phyloP scores from a whole-genome alignment of 768 basidiomycete species.

The Grammothele lineata region DNA sequence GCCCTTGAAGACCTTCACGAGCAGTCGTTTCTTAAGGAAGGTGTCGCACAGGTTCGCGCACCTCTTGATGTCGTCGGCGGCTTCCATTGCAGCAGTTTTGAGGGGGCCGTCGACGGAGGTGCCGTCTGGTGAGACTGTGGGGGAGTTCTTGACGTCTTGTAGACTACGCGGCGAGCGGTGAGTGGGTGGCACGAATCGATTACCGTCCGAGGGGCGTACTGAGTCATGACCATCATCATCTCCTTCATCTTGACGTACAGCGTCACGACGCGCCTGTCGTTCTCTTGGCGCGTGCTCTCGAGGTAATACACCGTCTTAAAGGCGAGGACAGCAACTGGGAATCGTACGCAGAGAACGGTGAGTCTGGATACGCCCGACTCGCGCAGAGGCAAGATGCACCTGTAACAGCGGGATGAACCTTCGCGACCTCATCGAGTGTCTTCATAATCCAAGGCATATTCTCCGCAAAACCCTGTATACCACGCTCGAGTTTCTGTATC shows the following conservation, averaged over 20 bases:
- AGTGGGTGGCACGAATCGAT: neutral
- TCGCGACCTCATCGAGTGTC: constrained; percentile 23
- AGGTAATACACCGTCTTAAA: constrained; percentile 45
- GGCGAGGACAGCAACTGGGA: constrained; percentile 39
- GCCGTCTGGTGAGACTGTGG: constrained; percentile 27
- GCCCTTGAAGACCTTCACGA: constrained; percentile 27
- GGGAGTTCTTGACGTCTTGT: neutral
- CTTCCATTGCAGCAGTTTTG: constrained; percentile 24
- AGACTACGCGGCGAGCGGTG: neutral
- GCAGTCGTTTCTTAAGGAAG: constrained; percentile 27
- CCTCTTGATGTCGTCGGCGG: constrained; percentile 27
- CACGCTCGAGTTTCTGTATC: constrained; percentile 13
- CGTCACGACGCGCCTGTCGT: constrained; percentile 42
- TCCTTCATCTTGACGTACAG: constrained; percentile 48
- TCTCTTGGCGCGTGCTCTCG: constrained; percentile 43
- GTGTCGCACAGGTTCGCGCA: constrained; percentile 32
- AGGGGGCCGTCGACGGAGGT: constrained; percentile 30
- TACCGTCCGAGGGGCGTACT: constrained; percentile 26
- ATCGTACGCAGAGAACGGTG: neutral
- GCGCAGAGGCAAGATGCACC: constrained; percentile 13
- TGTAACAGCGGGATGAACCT: constrained; percentile 24
- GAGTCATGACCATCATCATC: constrained; percentile 42
- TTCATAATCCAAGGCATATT: constrained; percentile 24
- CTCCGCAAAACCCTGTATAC: constrained; percentile 16
- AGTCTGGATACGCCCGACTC: too few species aligned